phyloP scores from a whole-genome alignment of 2,329 filamentous ascomycete genomes.

The Claviceps monticola region DNA sequence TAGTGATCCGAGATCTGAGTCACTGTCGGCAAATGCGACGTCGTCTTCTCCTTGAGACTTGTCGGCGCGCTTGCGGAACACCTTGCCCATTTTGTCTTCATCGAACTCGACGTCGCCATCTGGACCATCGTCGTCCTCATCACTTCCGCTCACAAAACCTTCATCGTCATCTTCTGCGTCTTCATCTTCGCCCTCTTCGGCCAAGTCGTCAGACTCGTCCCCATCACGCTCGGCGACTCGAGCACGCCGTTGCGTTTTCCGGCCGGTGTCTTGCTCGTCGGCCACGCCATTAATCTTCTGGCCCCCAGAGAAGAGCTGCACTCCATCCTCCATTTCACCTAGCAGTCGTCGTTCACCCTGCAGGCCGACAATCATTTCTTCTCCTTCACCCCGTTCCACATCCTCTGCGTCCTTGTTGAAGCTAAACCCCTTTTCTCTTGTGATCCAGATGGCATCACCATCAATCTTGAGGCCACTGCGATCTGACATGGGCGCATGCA shows the following conservation, averaged over 20 bases:
- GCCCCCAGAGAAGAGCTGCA: constrained; percentile 75
- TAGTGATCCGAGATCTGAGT: constrained; percentile 87
- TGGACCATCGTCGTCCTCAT: constrained; percentile 31
- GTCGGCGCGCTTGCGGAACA: constrained; percentile 41
- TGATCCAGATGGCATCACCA: constrained; percentile 90
- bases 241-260: constrained; percentile 44
- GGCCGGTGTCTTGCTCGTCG: constrained; percentile 40
- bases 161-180: constrained; percentile 21
- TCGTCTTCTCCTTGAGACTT: constrained; percentile 49
- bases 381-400: constrained; percentile 75
- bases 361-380: constrained; percentile 83
- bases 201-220: constrained; percentile 34
- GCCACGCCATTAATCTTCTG: constrained; percentile 47
- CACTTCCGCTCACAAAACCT: constrained; percentile 39
- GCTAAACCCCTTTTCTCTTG: constrained; percentile 54
- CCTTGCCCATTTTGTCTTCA: constrained; percentile 44
- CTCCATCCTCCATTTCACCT: constrained; percentile 67
- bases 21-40: constrained; percentile 85
- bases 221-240: constrained; percentile 47
- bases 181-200: constrained; percentile 24
- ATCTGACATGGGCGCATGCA: constrained; percentile 97
- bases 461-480: constrained; percentile 92
- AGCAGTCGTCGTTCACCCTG: constrained; percentile 72
- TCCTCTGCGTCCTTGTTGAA: constrained; percentile 57
- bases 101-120: constrained; percentile 42